A percentile compares a stretch with the other conserved stretches of the same genome.
Conservation (phyloP, 129 eudicot species). For the Chrysanthemum seticuspe region DNA sequence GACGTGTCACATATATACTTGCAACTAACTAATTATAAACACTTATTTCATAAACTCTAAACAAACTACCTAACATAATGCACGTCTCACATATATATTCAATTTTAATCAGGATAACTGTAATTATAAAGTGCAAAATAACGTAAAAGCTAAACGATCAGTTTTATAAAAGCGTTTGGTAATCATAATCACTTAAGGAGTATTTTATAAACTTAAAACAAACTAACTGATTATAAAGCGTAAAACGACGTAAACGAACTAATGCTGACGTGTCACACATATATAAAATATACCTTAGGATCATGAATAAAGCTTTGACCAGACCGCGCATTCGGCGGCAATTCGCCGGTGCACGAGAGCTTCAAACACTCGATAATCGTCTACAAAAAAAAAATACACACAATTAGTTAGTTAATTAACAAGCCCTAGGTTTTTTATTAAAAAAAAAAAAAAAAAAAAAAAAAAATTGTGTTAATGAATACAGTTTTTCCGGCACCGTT, state of each 20-base stretch:
- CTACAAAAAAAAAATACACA: conserved; percentile 32
- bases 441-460: not conserved
- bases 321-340: conserved; percentile 96
- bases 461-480: conserved; percentile 11
- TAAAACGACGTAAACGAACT: not conserved
- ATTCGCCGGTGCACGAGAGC: conserved; percentile 91
- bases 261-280: not conserved
- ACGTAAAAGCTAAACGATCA: too few relatives aligned
- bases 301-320: conserved; percentile 97
- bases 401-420: not conserved
- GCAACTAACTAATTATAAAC: too few relatives aligned
- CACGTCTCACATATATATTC: too few relatives aligned
- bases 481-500: conserved; percentile 98
- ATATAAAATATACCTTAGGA: not conserved
- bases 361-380: conserved; percentile 94
- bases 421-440: not conserved
- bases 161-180: too few relatives aligned
- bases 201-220: too few relatives aligned
- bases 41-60: too few relatives aligned
- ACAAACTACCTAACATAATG: too few relatives aligned
- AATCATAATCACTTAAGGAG: too few relatives aligned
- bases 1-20: too few relatives aligned
- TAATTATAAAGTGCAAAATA: too few relatives aligned
- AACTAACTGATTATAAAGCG: not conserved
- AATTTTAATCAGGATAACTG: too few relatives aligned